A percentile compares a stretch with the other conserved stretches of the same genome.
phyloP scores from a whole-genome alignment of 306 rosid genomes.

The Canavalia ensiformis region DNA sequence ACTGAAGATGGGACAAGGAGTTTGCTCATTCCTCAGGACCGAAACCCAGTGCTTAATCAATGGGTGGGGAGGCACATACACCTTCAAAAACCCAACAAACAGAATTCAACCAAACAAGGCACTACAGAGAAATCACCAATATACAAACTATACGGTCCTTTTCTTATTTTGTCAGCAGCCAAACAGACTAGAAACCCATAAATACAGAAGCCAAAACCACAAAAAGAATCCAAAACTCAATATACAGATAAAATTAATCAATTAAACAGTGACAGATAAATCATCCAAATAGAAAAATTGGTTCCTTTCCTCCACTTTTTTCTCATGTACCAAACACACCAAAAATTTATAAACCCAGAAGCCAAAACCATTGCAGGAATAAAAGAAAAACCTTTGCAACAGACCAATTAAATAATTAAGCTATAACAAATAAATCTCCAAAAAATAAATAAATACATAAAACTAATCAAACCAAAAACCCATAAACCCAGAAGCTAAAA shows the following conservation, averaged over 20 bases:
- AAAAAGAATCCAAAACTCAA: neutral
- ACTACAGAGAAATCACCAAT: conserved; percentile 10
- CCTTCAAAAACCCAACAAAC: conserved; percentile 60
- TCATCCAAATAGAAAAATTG: neutral
- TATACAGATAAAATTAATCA: neutral
- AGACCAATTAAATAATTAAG: too few relatives aligned
- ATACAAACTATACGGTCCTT: neutral
- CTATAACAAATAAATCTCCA: too few relatives aligned
- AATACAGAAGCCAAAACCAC: neutral
- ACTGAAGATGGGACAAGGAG: conserved; percentile 90
- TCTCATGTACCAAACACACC: neutral
- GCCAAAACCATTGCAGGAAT: neutral
- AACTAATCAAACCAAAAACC: too few relatives aligned
- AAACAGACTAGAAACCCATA: conserved; percentile 14
- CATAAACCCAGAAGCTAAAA: too few relatives aligned
- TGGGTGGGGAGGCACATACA: conserved; percentile 90
- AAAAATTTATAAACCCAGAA: neutral
- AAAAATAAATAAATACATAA: too few relatives aligned
- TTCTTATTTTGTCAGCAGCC: neutral
- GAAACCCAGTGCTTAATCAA: conserved; percentile 99
- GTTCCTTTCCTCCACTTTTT: neutral
- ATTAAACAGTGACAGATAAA: neutral
- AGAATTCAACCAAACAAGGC: neutral
- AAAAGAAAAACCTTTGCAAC: too few relatives aligned
- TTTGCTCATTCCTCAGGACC: conserved; percentile 86